Conservation (phyloP, 495 filamentous ascomycete species). For the Penicillium arizonense region DNA sequence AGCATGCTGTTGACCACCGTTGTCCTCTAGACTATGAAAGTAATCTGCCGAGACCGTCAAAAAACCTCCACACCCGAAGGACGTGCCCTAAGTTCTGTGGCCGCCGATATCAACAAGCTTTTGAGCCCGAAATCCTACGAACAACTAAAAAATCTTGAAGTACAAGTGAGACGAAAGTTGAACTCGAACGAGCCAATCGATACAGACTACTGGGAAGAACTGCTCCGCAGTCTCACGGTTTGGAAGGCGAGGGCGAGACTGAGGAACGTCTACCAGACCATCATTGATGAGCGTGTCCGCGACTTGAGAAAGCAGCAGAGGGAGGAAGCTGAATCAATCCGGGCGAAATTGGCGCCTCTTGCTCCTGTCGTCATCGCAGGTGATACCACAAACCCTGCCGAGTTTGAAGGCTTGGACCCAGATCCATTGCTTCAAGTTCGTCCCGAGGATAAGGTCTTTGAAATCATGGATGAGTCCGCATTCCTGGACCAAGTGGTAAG, state of each 20-base stretch:
- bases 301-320: conserved; percentile 65
- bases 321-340: conserved; percentile 64
- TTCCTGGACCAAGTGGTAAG: conserved; percentile 61
- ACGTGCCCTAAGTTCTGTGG: conserved; percentile 75
- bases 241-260: conserved; percentile 92
- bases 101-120: conserved; percentile 83
- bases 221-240: conserved; percentile 77
- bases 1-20: conserved; percentile 19
- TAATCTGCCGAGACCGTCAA: conserved; percentile 77
- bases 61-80: conserved; percentile 67
- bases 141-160: conserved; percentile 79
- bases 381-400: conserved; percentile 11
- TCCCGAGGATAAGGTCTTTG: conserved; percentile 64
- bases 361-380: conserved; percentile 25
- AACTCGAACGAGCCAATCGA: conserved; percentile 89
- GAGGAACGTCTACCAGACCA: conserved; percentile 73
- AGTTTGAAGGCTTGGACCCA: conserved; percentile 56
- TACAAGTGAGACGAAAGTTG: conserved; percentile 79
- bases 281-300: conserved; percentile 71
- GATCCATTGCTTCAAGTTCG: conserved; percentile 69
- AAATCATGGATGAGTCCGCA: conserved; percentile 57
- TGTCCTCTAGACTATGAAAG: conserved; percentile 63
- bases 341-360: conserved; percentile 52
- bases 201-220: conserved; percentile 95
- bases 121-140: conserved; percentile 83